Evolutionary conservation across 805 yeast species (phyloP).

Genomic region (Pichia phayaonensis): DNA sequence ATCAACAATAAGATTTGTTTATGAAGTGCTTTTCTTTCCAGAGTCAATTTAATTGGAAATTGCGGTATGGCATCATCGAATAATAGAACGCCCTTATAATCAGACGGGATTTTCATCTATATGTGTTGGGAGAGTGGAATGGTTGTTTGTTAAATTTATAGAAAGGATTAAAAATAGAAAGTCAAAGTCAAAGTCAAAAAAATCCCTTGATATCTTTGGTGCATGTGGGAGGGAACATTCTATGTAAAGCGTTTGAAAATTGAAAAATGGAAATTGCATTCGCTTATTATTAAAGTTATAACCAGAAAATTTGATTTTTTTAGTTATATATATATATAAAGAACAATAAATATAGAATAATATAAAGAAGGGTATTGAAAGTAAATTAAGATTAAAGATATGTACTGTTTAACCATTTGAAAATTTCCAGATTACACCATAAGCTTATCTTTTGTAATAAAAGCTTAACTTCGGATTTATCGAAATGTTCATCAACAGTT

Average conservation of each 20-base stretch:
- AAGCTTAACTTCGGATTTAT: neutral
- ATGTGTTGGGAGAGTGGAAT: neutral
- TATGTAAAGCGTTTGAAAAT: too few species aligned
- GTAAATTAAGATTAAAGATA: neutral
- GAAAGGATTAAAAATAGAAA: too few species aligned
- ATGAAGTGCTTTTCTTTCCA: conserved; percentile 1
- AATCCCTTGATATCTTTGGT: too few species aligned
- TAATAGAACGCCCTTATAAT: conserved; percentile 4
- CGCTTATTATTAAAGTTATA: too few species aligned
- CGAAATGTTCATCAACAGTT: neutral
- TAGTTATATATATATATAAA: too few species aligned
- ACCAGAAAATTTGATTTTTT: too few species aligned
- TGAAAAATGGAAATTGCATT: too few species aligned
- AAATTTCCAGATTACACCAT: conserved; percentile 8
- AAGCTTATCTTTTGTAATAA: conserved; percentile 1
- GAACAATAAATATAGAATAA: neutral
- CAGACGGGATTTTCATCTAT: conserved; percentile 3
- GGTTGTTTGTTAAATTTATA: too few species aligned
- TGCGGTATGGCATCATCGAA: conserved; percentile 4
- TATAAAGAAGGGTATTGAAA: neutral
- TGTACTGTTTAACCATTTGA: conserved; percentile 6
- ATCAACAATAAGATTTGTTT: conserved; percentile 11
- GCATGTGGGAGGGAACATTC: too few species aligned
- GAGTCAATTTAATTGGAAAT: neutral
- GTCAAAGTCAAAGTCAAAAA: too few species aligned